Base-by-base conservation (phyloP, 495 filamentous ascomycete species). In the Terfezia claveryi region DNA sequence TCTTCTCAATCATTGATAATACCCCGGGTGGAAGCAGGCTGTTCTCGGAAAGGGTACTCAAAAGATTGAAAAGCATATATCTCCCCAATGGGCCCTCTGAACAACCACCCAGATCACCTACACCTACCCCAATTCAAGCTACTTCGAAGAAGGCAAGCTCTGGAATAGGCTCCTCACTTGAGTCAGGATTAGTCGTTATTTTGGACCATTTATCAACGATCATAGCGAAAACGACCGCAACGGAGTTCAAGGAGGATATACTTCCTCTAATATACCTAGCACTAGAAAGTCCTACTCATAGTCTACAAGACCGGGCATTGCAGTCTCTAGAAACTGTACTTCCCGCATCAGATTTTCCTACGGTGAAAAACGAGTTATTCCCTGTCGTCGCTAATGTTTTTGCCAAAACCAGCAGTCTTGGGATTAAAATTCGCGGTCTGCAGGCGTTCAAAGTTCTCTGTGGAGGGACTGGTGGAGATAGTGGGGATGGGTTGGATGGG, bases 201-300 rank as follows among this genome's bases (percentile, higher is more conserved):
- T 70, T 98, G 2, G 85, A 95, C 57, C 87, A 93, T 57, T 75
- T 93, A 59, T 68, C 70, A 4, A 69, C 80, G 2, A 79, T 92
- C 54, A 76, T 83, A 5, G 76, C 78, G 6, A 91, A 89, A 55
- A 92, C 82, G 58, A 79, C 81, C 4, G 87, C 87, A 0, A 84
- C 83, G 60, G 89, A 95, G 56, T 96, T 96, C 67, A 94, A 94
- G 69, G 87, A 93, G 58, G 87, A 92, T 57, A 81, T 96, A 20
- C 69, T 96, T 11, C 91, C 92, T 8, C 78, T 96, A 36, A 74
- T 95, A 38, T 72, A 84, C 17, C 65, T 83, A 20, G 83, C 85
- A 0, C 69, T 98, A 53, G 88, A 95, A 60, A 92, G 85, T 1
- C 75, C 86, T 14, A 94, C 87, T 0, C 91, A 92, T 59, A 78